Evolutionary conservation across 176 grass and related monocot genomes (phyloP), one percentile per base, ranked within the genome.

Genomic region (Dactylis glomerata): DNA sequence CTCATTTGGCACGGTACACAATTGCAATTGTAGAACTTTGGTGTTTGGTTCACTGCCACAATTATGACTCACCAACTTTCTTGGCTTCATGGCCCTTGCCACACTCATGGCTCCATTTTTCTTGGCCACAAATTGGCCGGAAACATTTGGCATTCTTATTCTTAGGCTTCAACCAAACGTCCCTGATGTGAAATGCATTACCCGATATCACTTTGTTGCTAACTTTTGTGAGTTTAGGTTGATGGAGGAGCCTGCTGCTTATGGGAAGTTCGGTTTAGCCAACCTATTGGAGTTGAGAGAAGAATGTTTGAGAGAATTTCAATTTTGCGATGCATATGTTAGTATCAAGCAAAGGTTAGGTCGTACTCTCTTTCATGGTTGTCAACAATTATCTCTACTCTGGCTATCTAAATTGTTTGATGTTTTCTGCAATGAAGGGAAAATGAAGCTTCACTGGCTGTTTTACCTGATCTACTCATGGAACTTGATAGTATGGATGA

Each of bases 241-340:
- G 84, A 98, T 94, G 89, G 96, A 98, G 87, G 96, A 98, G 58
- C 96, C 93, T 52, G 88, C 96, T 74, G 96, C 96, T 67, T 98
- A 98, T 89, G 96, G 96, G 23, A 98, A 98, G 75, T 95, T 98
- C 13, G 93, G 96, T 44, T 78, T 98, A 85, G 96, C 86, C 58
- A 84, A 98, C 81, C 89, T 98, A 64, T 87, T 98, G 81, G 96
- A 98, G 74, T 84, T 98, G 54, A 93, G 96, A 86, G 96, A 98
- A 92, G 96, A 98, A 91, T 98, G 96, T 68, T 85, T 98, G 56
- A 95, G 96, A 88, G 96, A 98, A 88, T 98, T 95, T 71, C 96
- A 98, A 36, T 98, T 98, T 84, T 84, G 69, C 19, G 96, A 98
- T 92, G 96, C 96, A 72, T 98, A 98, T 84, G 82, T 95, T 63